These are phyloP conservation scores for Xylariaceae sp. DNA, from an alignment of 2,329 filamentous ascomycete genomes.

Conservation along the genomic window DNA sequence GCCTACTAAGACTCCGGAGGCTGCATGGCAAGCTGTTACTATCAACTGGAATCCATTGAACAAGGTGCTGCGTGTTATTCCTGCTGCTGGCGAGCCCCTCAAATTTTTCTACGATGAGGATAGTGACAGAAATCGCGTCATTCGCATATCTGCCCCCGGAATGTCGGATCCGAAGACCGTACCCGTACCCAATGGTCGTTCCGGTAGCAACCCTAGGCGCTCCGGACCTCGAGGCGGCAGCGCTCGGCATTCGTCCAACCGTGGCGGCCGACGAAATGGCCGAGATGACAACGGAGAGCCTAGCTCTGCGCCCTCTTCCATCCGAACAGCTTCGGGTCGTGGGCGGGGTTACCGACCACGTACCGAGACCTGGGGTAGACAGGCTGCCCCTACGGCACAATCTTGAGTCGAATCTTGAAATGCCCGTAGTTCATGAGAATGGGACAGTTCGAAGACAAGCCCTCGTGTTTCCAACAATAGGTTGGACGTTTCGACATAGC, in stretches of 20 bases:
- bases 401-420: constrained; percentile 5
- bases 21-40: constrained; percentile 58
- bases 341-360: constrained; percentile 22
- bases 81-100: constrained; percentile 43
- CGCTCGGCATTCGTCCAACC: constrained; percentile 13
- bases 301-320: constrained; percentile 10
- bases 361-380: constrained; percentile 24
- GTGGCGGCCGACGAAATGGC: constrained; percentile 17
- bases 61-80: constrained; percentile 46
- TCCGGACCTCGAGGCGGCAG: constrained; percentile 10
- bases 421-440: constrained; percentile 1
- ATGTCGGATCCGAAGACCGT: constrained; percentile 36
- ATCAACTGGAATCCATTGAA: constrained; percentile 53
- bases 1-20: constrained; percentile 58
- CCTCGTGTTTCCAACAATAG: not conserved
- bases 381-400: constrained; percentile 11
- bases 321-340: constrained; percentile 15
- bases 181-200: constrained; percentile 15
- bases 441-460: not conserved
- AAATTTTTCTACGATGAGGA: constrained; percentile 37
- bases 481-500: constrained; percentile 1
- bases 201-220: constrained; percentile 21
- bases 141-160: constrained; percentile 42
- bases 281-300: constrained; percentile 14
- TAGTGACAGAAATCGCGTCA: constrained; percentile 34